Conservation (phyloP, 2,329 filamentous ascomycete genomes). For the Cryoendolithus antarcticus region DNA sequence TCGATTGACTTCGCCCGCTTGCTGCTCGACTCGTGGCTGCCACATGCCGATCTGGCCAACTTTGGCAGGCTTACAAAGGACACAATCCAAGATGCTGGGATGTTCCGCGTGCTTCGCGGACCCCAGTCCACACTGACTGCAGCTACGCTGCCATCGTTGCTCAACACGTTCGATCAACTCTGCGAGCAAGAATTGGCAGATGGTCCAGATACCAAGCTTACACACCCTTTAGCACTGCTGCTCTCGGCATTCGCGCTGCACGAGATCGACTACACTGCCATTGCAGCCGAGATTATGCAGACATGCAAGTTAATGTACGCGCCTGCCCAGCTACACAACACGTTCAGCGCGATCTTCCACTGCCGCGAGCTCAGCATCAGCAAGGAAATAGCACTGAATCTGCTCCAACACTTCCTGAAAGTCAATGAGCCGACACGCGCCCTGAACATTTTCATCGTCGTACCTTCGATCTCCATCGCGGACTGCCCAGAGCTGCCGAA, state of each 20-base stretch:
- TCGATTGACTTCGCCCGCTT: constrained; percentile 6
- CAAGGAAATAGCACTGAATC: constrained; percentile 3
- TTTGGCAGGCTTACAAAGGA: not conserved
- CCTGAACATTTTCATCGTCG: constrained; percentile 9
- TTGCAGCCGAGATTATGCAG: constrained; percentile 7
- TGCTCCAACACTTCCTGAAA: constrained; percentile 12
- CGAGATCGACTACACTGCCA: not conserved
- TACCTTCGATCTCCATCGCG: constrained; percentile 9
- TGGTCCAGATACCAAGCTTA: not conserved
- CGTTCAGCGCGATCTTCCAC: not conserved
- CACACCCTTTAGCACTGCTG: not conserved
- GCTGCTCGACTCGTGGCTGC: constrained; percentile 12
- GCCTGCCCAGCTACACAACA: too few species aligned
- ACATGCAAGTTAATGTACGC: constrained; percentile 4
- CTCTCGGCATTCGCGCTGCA: not conserved
- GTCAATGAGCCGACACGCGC: constrained; percentile 6
- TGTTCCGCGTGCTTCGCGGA: too few species aligned
- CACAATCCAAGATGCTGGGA: not conserved
- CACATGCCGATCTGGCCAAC: constrained; percentile 1
- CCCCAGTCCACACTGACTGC: not conserved
- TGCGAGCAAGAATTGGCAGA: not conserved
- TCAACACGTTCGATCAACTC: not conserved
- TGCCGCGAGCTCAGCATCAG: constrained; percentile 6
- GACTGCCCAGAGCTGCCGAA: constrained; percentile 12
- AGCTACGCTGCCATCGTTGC: not conserved